Evolutionary conservation across 257 asterid species (phyloP).

Genomic region (Solanum etuberosum): DNA sequence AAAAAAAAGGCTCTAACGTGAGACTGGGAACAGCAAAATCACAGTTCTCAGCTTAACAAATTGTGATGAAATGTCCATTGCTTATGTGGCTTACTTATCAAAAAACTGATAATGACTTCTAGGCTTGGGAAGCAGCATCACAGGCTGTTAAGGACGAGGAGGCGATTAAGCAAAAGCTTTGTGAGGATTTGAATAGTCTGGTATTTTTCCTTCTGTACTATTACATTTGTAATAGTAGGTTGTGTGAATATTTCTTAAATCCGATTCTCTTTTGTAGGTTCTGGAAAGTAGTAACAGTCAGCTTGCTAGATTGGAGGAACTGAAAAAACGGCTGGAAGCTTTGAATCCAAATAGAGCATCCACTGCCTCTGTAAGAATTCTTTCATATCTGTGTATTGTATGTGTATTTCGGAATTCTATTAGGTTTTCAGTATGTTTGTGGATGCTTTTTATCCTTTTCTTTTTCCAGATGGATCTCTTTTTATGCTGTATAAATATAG

Average conservation of each 20-base stretch:
- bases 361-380: constrained; percentile 34
- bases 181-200: constrained; percentile 63
- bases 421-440: not conserved
- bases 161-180: constrained; percentile 55
- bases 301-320: constrained; percentile 73
- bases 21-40: not conserved
- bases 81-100: not conserved
- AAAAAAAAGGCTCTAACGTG: not conserved
- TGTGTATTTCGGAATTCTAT: not conserved
- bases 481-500: not conserved
- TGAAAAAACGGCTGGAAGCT: constrained; percentile 85
- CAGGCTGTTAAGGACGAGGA: constrained; percentile 73
- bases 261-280: constrained; percentile 39
- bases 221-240: not conserved
- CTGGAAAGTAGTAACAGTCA: constrained; percentile 75
- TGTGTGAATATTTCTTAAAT: not conserved
- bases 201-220: constrained; percentile 16
- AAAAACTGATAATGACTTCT: not conserved
- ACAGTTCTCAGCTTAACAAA: not conserved
- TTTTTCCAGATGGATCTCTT: not conserved
- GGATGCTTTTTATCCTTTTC: not conserved
- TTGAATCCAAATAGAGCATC: constrained; percentile 79
- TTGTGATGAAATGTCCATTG: not conserved
- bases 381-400: not conserved
- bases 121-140: constrained; percentile 81